Evolutionary conservation across 164 flowering plant species (phyloP), one percentile per base, ranked within the genome.

Genomic region (Santalum album): DNA sequence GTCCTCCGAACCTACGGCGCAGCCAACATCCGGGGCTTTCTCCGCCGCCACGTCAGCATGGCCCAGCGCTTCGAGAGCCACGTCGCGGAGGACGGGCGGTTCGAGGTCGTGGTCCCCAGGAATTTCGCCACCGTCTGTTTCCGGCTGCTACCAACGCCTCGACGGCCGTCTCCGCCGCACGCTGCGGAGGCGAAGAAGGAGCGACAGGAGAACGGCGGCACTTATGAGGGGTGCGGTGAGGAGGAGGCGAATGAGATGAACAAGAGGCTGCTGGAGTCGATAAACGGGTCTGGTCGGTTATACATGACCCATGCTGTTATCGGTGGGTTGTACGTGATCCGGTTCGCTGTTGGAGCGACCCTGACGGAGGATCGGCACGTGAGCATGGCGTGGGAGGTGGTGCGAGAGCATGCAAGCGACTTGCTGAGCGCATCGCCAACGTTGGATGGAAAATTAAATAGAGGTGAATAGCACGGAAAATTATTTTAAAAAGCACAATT

Each of bases 101-200:
- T 87, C 39, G 87, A 87, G 62, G 59, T 84, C 0, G 82, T 83
- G 16, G 83, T 75, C 9, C 80, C 78, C 0, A 71, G 80, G 39
- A 65, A 59, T 2, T 82, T 82, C 46, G 71, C 80, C 6, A 58
- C 72, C 66, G 82, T 82, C 0, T 85, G 86, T 35, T 80, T 85
- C 50, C 55, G 84, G 34, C 47, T 80, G 9, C 45, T 51, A 1
- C 72, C 78, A 10, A 2, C 58, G 7, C 55, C 62, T n/a, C n/a
- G n/a, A n/a, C n/a, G n/a, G n/a, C n/a, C n/a, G n/a, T n/a, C n/a
- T n/a, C n/a, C n/a, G n/a, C n/a, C n/a, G n/a, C n/a, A n/a, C n/a
- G n/a, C n/a, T n/a, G n/a, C n/a, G n/a, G n/a, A n/a, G n/a, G n/a
- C n/a, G n/a, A n/a, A n/a, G n/a, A n/a, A n/a, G n/a, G n/a, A n/a